phyloP scores from a whole-genome alignment of 352 stramenopile genomes.

The Pythium sukuiense region DNA sequence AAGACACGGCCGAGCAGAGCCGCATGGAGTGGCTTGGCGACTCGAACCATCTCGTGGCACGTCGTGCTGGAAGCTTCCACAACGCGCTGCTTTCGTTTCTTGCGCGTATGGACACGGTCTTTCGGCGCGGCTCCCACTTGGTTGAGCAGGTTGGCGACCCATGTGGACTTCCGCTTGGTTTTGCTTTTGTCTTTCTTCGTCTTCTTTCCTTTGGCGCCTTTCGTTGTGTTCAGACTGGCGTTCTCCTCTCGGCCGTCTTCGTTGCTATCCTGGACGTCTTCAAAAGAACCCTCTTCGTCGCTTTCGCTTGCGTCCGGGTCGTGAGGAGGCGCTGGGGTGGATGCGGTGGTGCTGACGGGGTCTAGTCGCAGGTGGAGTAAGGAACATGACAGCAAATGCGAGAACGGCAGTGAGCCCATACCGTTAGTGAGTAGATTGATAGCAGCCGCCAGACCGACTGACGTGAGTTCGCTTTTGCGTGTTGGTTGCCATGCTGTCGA shows the following conservation, averaged over 20 bases:
- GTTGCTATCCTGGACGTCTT: background rate
- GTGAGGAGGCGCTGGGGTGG: slow-evolving; percentile 4
- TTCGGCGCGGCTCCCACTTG: slow-evolving; percentile 31
- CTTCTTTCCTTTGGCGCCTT: slow-evolving; percentile 5
- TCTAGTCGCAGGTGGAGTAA: background rate
- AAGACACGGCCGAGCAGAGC: slow-evolving; percentile 37
- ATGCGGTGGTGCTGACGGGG: background rate
- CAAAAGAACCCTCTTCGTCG: slow-evolving; percentile 2
- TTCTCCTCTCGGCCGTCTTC: background rate
- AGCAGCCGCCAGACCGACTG: background rate
- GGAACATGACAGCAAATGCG: background rate
- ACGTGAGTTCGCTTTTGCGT: background rate
- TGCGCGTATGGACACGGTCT: slow-evolving; percentile 34
- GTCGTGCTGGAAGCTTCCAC: background rate
- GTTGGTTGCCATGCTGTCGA: background rate
- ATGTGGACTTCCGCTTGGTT: slow-evolving; percentile 17
- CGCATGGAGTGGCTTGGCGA: slow-evolving; percentile 15
- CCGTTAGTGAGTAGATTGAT: background rate
- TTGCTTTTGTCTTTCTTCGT: slow-evolving; percentile 12
- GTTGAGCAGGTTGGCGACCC: slow-evolving; percentile 51
- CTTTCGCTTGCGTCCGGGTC: slow-evolving; percentile 9
- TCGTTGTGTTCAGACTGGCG: background rate
- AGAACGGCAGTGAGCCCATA: background rate
- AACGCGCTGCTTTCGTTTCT: slow-evolving; percentile 29
- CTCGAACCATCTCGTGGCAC: slow-evolving; percentile 19